Percentiles rank a stretch among this genome's conserved stretches.
Evolutionary conservation across 2,329 filamentous ascomycete genomes (phyloP).

Genomic region (Rhynchosporium secalis): DNA sequence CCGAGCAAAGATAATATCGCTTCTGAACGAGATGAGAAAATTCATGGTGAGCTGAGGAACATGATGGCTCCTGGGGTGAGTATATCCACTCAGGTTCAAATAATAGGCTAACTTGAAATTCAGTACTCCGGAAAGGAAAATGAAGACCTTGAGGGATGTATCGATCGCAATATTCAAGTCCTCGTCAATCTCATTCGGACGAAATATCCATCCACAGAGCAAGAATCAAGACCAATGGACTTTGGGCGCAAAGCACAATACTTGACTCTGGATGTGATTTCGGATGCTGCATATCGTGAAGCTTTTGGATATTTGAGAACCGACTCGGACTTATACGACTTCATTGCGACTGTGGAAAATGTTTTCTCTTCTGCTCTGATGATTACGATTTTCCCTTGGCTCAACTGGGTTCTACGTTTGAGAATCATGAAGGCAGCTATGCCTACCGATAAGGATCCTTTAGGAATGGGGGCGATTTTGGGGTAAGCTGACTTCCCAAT

Average conservation of each 20-base stretch:
- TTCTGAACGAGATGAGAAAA: slow-evolving; percentile 49
- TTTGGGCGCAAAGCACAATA: slow-evolving; percentile 53
- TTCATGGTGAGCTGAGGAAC: slow-evolving; percentile 46
- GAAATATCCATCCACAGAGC: slow-evolving; percentile 42
- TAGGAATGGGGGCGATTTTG: slow-evolving; percentile 47
- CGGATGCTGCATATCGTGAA: slow-evolving; percentile 53
- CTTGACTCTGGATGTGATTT: slow-evolving; percentile 57
- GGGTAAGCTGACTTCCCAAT: slow-evolving; percentile 41
- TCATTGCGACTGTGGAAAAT: slow-evolving; percentile 41
- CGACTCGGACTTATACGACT: slow-evolving; percentile 51
- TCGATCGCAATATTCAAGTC: slow-evolving; percentile 43
- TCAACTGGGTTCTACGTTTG: slow-evolving; percentile 10
- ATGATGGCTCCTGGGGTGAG: slow-evolving; percentile 53
- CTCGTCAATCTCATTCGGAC: slow-evolving; percentile 22
- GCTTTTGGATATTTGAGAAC: slow-evolving; percentile 50
- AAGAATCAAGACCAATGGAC: slow-evolving; percentile 46
- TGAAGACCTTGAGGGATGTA: slow-evolving; percentile 48
- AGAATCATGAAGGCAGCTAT: slow-evolving; percentile 14
- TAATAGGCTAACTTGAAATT: background rate
- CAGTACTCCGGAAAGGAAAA: slow-evolving; percentile 55
- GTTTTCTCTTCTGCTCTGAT: slow-evolving; percentile 12
- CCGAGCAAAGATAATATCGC: slow-evolving; percentile 56
- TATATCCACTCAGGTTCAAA: slow-evolving; percentile 15
- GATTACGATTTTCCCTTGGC: slow-evolving; percentile 17
- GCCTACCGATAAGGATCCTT: slow-evolving; percentile 33